These are phyloP conservation scores for Plantago ovata DNA, from an alignment of 257 asterid genomes.

Conservation along the genomic window DNA sequence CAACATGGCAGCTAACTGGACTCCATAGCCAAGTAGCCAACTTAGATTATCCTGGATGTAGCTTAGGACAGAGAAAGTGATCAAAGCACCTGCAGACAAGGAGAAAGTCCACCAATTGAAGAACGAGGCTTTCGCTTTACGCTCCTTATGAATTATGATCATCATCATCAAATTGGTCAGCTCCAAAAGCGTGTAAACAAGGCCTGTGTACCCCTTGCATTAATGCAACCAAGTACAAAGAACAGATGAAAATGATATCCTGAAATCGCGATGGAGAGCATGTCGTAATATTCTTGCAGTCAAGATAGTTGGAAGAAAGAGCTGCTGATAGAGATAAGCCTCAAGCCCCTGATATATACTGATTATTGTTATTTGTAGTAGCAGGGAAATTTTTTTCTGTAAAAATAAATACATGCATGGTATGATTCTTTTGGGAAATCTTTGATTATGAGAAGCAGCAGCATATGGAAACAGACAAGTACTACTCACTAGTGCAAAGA, in stretches of 20 bases:
- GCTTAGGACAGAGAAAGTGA: conserved; percentile 20
- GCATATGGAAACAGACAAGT: no score
- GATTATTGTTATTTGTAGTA: no score
- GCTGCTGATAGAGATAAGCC: no score
- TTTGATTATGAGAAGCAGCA: no score
- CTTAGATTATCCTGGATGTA: conserved; percentile 39
- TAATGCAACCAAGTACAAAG: conserved; percentile 43
- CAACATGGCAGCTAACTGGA: conserved; percentile 31
- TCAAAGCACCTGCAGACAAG: conserved; percentile 17
- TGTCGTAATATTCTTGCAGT: conserved; percentile 2
- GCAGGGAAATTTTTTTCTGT: no score
- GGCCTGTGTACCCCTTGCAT: conserved; percentile 34
- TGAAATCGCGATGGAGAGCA: conserved; percentile 28
- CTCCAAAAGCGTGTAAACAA: conserved; percentile 43
- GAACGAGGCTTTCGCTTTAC: no score
- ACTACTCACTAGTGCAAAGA: conserved; percentile 14
- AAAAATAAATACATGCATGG: no score
- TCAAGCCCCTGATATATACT: no score
- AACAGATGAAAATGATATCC: conserved; percentile 24
- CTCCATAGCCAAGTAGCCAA: conserved; percentile 43
- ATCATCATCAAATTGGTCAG: no score
- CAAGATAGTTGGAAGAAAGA: no score
- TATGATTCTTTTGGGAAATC: no score
- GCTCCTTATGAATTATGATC: conserved; percentile 33
- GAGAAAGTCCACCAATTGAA: conserved; percentile 46